Evolutionary conservation across 148 eudicot species (phyloP), one percentile per base, ranked within the genome.

Genomic region (Cornus kousa): DNA sequence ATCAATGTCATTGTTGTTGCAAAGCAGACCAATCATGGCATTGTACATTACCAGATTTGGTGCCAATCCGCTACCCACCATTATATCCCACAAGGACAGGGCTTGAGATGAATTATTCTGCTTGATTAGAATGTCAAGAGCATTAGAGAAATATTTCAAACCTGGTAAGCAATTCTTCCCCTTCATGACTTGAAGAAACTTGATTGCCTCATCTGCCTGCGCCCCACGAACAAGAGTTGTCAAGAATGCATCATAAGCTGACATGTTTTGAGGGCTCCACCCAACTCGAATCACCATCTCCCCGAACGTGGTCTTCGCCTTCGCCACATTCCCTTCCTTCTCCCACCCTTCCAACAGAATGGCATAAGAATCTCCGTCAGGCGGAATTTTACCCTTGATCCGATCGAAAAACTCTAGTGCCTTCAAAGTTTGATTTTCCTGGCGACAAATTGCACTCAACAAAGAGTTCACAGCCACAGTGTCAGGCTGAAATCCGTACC

Each of bases 281-380:
- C 98, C 98, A 12, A 95, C 83, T 33, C 90, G 86, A 84, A 87
- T 80, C 84, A 93, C 96, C 98, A 95, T 89, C 87, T 95, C 98
- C 28, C 97, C 97, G 62, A 95, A 95, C 4, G 89, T 90, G 8
- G 76, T 87, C 84, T 86, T 93, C 3, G 97, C 97, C 90, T 86
- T 90, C 7, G 81, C 77, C 40, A 82, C 88, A 79, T 95, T 86
- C 2, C 91, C 92, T 67, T 90, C 91, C 81, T 90, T 93, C 85
- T 89, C 93, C 88, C 91, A 91, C 72, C 91, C 97, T 82, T 95
- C 93, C 68, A 95, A 81, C 77, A 95, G 84, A 80, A 93, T 91
- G n/a, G 93, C 89, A 76, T 76, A 95, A 0, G 97, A 84, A 39
- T 95, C 93, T 9, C 82, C 88, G 80, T 95, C 86, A 0, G 94